Percentiles rank a stretch among this genome's conserved stretches.
These are phyloP conservation scores for Penicillium tannophilum DNA, from an alignment of 495 filamentous ascomycete species.

Conservation along the genomic window DNA sequence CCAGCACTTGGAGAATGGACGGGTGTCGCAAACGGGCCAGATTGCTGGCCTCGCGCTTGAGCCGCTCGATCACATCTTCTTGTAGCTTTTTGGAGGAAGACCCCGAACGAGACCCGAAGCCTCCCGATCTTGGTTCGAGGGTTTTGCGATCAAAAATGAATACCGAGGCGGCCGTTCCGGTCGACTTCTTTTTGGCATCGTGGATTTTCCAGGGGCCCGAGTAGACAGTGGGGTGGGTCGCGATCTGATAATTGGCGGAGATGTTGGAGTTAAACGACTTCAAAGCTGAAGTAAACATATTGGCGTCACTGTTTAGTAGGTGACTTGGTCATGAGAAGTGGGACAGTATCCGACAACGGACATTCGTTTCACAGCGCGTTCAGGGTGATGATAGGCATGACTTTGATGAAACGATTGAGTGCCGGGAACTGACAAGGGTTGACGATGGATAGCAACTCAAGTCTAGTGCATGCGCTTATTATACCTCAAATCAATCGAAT, in stretches of 20 bases:
- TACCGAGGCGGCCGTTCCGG: conserved; percentile 81
- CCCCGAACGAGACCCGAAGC: conserved; percentile 59
- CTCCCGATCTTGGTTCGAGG: conserved; percentile 67
- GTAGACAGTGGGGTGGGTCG: conserved; percentile 64
- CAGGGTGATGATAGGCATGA: conserved; percentile 1
- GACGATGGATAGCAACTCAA: neutral
- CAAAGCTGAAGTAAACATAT: conserved; percentile 87
- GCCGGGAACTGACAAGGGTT: neutral
- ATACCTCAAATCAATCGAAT: neutral
- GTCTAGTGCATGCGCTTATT: neutral
- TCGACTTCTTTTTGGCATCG: conserved; percentile 94
- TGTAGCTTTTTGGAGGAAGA: conserved; percentile 74
- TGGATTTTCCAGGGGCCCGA: conserved; percentile 97
- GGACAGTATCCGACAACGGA: neutral
- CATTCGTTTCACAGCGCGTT: conserved; percentile 8
- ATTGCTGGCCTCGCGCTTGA: conserved; percentile 88
- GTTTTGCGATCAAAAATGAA: conserved; percentile 93
- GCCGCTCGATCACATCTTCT: conserved; percentile 84
- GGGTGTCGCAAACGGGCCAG: conserved; percentile 88
- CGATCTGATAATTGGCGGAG: conserved; percentile 81
- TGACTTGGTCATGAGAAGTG: neutral
- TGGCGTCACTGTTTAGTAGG: conserved; percentile 18
- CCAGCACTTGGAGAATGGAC: conserved; percentile 85
- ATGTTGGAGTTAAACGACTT: conserved; percentile 95
- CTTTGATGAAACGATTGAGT: neutral